These are phyloP conservation scores for Fistulifera pelliculosa DNA, from an alignment of 108 stramenopile genomes.

Conservation along the genomic window DNA sequence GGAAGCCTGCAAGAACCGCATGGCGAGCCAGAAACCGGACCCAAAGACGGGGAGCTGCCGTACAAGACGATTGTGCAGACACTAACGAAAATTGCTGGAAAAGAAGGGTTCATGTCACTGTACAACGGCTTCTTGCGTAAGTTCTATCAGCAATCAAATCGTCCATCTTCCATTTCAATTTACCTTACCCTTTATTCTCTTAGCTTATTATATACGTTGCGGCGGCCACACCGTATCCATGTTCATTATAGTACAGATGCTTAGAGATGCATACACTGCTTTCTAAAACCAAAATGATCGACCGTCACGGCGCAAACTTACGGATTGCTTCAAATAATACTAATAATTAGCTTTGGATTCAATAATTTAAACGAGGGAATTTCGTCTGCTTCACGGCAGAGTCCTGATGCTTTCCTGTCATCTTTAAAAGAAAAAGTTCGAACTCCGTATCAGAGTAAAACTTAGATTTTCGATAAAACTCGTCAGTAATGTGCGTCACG, in stretches of 20 bases:
- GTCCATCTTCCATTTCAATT: slow-evolving; percentile 39
- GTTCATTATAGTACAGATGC: slow-evolving; percentile 83
- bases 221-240: slow-evolving; percentile 93
- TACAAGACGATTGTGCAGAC: slow-evolving; percentile 83
- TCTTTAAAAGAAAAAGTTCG: slow-evolving; percentile 40
- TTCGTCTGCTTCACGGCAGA: too few species aligned
- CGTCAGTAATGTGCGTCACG: slow-evolving; percentile 30
- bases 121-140: slow-evolving; percentile 37
- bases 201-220: slow-evolving; percentile 91
- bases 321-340: too few species aligned
- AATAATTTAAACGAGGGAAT: too few species aligned
- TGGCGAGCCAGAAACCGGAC: slow-evolving; percentile 85
- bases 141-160: too few species aligned
- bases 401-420: too few species aligned
- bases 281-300: too few species aligned
- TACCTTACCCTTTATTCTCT: neutral
- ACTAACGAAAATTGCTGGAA: slow-evolving; percentile 44
- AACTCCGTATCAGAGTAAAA: slow-evolving; percentile 69
- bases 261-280: slow-evolving; percentile 59
- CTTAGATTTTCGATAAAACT: slow-evolving; percentile 36
- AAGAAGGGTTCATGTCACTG: slow-evolving; percentile 74
- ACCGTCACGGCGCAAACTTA: too few species aligned
- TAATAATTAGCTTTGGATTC: too few species aligned
- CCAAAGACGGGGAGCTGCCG: slow-evolving; percentile 66
- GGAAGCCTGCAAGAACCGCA: slow-evolving; percentile 89